Evolutionary conservation across 2,329 filamentous ascomycete species (phyloP), one percentile per base, ranked within the genome.

Genomic region (Periconia digitata): DNA sequence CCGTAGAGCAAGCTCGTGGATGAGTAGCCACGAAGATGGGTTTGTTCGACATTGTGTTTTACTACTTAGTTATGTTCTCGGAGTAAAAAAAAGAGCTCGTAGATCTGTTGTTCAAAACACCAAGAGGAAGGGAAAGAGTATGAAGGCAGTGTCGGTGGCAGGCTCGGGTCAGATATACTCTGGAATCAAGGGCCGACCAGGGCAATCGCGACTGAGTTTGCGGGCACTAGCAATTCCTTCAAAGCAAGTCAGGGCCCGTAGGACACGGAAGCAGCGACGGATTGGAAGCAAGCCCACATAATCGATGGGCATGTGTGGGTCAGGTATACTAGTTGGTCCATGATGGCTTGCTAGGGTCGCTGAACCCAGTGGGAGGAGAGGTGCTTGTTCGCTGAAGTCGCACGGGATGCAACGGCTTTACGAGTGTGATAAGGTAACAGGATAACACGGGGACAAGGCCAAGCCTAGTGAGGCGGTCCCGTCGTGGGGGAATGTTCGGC

Each of bases 1-100:
- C 94, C 41, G 94, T 97, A 48, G 92, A 96, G 78, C 92, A 96
- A 56, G 92, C 90, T 73, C 94, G 82, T 29, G 94, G 94, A 74
- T 97, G 92, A 63, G 94, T 97, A 49, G 87, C 90, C 65, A 94
- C 85, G 71, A 97, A 97, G 71, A 97, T 89, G 34, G 89, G 87
- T 68, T 85, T 94, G 71, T 76, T 80, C 60, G 86, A 85, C 87
- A 91, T 92, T 12, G 18, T 65, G 47, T 36, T 21, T 36, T 49
- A 21, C 50, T 20, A n/a, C 44, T 45, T 52, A 48, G 13, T 39
- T 20, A 48, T 29, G 46, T 18, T 39, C 29, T 46, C 49, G 51
- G 38, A n/a, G 43, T 27, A 48, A 29, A 40, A 10, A 40, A 47
- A 51, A 53, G 16, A 40, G 43, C 27, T 40, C 47, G 43, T 46